Base-by-base conservation (phyloP, 139 green algal genomes). In the Chlorella vulgaris region DNA sequence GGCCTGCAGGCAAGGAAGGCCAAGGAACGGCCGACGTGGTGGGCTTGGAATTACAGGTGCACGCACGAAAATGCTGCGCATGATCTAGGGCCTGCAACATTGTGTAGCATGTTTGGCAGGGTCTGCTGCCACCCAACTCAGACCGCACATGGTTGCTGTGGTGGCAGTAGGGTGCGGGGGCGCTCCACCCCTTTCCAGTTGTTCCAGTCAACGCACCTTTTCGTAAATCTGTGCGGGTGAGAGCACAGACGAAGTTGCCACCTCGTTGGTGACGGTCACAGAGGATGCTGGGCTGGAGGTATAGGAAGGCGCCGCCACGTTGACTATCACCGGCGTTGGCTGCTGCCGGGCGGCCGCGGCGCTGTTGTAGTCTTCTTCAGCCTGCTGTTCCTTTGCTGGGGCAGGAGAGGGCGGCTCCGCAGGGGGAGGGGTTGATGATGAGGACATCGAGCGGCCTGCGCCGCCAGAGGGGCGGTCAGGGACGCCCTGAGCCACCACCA, bases 251-350 rank as follows among this genome's bases (percentile, higher is more conserved):
- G 55, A 70, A 50, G 51, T 67, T 8, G 71, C 71, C 50, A 78
- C 71, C 71, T 70, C 69, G 22, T 74, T 42, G 29, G 67, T 82
- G 24, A 86, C 76, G 1, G 62, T 42, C 40, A 78, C 74, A 43
- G 81, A 62, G 62, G 50, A 38, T 36, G 71, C 71, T 10, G 31
- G 31, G 51, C 71, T 1, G 71, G 35, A 4, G 70, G 13, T 4
- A n/a, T n/a, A n/a, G n/a, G n/a, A n/a, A n/a, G 26, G 10, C 6
- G 71, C 71, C 22, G 31, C 40, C 24, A 78, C 36, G 40, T 73
- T 63, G 28, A 68, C 55, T 29, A 65, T 29, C 22, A 65, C 22
- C 18, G 55, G 55, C 18, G 28, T 26, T 6, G 68, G 19, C 33
- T 71, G 65, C 65, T 71, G 65, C 28, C 8, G 61, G 80, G 80